Evolutionary conservation across 345 rosid genomes (phyloP).

Genomic region (Eucalyptus regnans): DNA sequence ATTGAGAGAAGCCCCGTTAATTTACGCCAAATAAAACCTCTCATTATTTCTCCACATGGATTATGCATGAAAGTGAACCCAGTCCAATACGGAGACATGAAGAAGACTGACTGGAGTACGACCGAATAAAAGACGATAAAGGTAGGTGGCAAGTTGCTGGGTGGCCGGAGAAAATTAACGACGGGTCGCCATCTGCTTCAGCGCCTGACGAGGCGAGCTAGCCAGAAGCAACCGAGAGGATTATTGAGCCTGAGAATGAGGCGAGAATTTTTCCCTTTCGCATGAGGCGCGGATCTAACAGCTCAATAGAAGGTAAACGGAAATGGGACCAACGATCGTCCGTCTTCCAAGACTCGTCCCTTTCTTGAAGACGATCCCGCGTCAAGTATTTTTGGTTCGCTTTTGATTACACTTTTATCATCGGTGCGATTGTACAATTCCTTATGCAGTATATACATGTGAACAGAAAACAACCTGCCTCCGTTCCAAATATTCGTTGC

Average conservation of each 20-base stretch:
- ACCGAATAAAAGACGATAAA: neutral
- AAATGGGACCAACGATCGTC: neutral
- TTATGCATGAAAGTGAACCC: neutral
- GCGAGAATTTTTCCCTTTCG: neutral
- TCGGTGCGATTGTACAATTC: neutral
- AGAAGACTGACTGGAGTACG: neutral
- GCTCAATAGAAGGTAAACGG: neutral
- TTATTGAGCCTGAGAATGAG: too few relatives aligned
- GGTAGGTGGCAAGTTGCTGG: neutral
- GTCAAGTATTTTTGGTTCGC: neutral
- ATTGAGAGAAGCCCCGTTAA: neutral
- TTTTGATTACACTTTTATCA: neutral
- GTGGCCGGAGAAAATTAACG: neutral
- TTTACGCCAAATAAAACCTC: neutral
- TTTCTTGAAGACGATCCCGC: neutral
- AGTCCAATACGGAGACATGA: neutral
- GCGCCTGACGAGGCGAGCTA: neutral
- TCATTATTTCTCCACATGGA: neutral
- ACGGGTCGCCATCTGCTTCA: neutral
- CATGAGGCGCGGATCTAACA: neutral
- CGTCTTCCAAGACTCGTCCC: neutral
- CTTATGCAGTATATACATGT: neutral
- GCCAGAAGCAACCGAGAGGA: neutral
- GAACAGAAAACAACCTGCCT: neutral
- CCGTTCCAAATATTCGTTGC: neutral